A percentile compares a stretch with the other conserved stretches of the same genome.
These are phyloP conservation scores for Beta vulgaris DNA, from an alignment of 148 eudicot genomes.

Conservation along the genomic window DNA sequence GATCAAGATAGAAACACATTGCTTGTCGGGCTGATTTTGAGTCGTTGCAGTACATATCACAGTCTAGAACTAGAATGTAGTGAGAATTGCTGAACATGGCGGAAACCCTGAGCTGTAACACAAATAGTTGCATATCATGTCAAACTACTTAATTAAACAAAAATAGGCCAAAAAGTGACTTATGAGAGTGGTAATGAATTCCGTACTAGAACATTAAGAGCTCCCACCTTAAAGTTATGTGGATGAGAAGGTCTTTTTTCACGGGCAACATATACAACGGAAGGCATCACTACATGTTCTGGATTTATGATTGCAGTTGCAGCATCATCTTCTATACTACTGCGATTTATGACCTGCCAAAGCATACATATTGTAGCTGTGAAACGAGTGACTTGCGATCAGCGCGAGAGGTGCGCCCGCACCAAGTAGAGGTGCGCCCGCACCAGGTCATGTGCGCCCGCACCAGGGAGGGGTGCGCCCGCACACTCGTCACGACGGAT, in stretches of 20 bases:
- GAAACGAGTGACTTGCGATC: too few species aligned
- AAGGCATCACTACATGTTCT: conserved; percentile 19
- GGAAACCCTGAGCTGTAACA: conserved; percentile 63
- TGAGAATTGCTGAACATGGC: conserved; percentile 56
- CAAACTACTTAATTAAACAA: neutral
- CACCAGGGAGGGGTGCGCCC: too few species aligned
- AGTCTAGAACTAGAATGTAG: conserved; percentile 55
- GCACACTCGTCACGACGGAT: too few species aligned
- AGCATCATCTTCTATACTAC: conserved; percentile 15
- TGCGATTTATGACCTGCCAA: conserved; percentile 36
- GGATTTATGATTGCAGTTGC: neutral
- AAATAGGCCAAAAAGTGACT: too few species aligned
- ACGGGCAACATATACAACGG: conserved; percentile 37
- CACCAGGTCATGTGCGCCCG: too few species aligned
- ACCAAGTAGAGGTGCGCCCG: too few species aligned
- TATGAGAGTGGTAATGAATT: too few species aligned
- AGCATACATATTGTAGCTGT: too few species aligned
- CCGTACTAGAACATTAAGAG: conserved; percentile 39
- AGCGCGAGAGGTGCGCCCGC: too few species aligned
- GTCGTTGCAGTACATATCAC: conserved; percentile 77
- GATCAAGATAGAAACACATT: conserved; percentile 74
- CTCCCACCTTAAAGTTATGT: conserved; percentile 45
- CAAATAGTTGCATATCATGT: neutral
- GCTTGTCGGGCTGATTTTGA: conserved; percentile 63
- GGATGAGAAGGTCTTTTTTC: conserved; percentile 35